A percentile compares a stretch with the other conserved stretches of the same genome.
These are phyloP conservation scores for Ophiostoma pallidulum DNA, from an alignment of 2,329 filamentous ascomycete genomes.

Conservation along the genomic window DNA sequence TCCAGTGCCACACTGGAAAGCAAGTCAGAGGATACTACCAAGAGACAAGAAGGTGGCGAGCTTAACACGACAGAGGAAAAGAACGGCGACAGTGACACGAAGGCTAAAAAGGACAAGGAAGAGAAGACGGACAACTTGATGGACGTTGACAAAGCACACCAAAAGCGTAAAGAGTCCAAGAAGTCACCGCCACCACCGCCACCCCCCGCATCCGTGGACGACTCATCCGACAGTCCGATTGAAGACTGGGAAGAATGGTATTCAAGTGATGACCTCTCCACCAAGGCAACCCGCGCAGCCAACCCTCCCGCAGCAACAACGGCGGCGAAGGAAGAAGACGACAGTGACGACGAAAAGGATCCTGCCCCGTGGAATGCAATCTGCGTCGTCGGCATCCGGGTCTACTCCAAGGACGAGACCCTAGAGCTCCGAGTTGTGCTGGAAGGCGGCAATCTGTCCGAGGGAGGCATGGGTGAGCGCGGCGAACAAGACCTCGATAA, in stretches of 20 bases:
- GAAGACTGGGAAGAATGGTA: slow-evolving; percentile 52
- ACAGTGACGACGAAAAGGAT: slow-evolving; percentile 46
- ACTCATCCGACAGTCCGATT: slow-evolving; percentile 51
- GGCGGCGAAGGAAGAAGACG: slow-evolving; percentile 34
- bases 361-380: slow-evolving; percentile 54
- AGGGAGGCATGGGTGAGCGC: slow-evolving; percentile 49
- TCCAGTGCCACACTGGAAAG: background rate
- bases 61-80: no score
- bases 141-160: background rate
- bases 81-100: background rate
- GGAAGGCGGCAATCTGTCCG: slow-evolving; percentile 43
- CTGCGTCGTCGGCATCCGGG: slow-evolving; percentile 49
- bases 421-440: slow-evolving; percentile 47
- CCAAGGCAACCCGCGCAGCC: slow-evolving; percentile 25
- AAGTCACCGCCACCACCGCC: background rate
- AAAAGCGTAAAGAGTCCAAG: background rate
- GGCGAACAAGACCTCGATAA: slow-evolving; percentile 47
- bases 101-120: background rate
- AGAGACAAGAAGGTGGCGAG: background rate
- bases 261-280: slow-evolving; percentile 47
- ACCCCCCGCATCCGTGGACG: slow-evolving; percentile 29
- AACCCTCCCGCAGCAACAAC: slow-evolving; percentile 27
- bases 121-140: background rate
- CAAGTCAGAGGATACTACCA: background rate
- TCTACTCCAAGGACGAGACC: slow-evolving; percentile 48